Evolutionary conservation across 2,329 filamentous ascomycete genomes (phyloP).

Genomic region (Nemania sp.): DNA sequence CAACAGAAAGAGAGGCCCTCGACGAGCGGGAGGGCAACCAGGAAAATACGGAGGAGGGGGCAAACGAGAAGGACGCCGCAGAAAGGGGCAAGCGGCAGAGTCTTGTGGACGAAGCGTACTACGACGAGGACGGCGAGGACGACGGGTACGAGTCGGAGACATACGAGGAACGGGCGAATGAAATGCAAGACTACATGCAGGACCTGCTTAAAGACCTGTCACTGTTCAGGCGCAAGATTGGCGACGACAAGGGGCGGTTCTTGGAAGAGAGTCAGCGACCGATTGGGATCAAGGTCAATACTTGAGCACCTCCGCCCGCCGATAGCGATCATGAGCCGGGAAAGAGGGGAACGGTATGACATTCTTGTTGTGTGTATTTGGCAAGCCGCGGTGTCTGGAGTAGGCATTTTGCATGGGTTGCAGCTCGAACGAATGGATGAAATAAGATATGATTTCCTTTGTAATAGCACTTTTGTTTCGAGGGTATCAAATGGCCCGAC

Average conservation of each 20-base stretch:
- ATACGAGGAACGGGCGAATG: constrained; percentile 58
- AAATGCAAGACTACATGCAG: constrained; percentile 85
- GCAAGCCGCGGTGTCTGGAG: constrained; percentile 32
- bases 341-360: not conserved
- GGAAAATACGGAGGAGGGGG: constrained; percentile 39
- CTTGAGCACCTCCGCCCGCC: constrained; percentile 29
- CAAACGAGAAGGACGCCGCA: constrained; percentile 42
- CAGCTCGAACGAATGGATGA: constrained; percentile 9
- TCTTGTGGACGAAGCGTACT: constrained; percentile 61
- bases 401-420: constrained; percentile 18
- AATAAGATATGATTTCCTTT: constrained; percentile 22
- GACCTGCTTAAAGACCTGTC: constrained; percentile 79
- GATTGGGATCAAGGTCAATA: constrained; percentile 51
- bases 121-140: constrained; percentile 59
- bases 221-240: constrained; percentile 83
- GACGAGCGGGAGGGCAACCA: constrained; percentile 39
- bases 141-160: constrained; percentile 49
- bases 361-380: constrained; percentile 17
- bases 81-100: constrained; percentile 39
- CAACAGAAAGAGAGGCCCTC: constrained; percentile 35
- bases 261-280: constrained; percentile 63
- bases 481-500: not conserved
- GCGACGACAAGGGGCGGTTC: constrained; percentile 77
- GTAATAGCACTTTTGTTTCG: constrained; percentile 3
- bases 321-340: not conserved